Evolutionary conservation across 2,329 filamentous ascomycete genomes (phyloP), one percentile per base, ranked within the genome.

Genomic region (Aspergillus caelatus): DNA sequence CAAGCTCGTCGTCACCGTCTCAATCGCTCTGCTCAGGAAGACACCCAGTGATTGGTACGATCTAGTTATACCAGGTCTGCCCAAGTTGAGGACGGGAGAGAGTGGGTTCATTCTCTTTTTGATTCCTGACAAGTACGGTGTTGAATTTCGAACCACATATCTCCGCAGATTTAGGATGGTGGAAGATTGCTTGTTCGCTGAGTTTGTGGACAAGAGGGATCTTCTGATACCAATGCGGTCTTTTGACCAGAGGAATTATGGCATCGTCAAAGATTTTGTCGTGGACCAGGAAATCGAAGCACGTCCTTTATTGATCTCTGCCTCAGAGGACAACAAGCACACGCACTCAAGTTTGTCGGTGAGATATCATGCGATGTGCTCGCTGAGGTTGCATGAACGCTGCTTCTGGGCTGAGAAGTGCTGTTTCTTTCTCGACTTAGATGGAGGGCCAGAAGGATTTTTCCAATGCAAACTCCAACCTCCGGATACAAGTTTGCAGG

Each of bases 381-480:
- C 70, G 0, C 46, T 77, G 32, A 67, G 65, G 21, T 65, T 74
- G 21, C 64, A 72, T 41, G 69, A 75, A 30, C 71, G 70, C 41
- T 67, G 64, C 39, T 72, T 77, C 45, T 76, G 71, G 68, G 65
- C 73, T 8, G 69, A 77, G 41, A 69, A 66, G 56, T 77, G 75
- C 53, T 70, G 68, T n/a, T 67, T 77, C 39, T 55, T 58, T 21
- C 57, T 77, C 32, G 61, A 68, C 39, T 39, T 77, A 16, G 65
- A 76, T 45, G 75, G 74, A 8, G 75, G 74, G 1, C 75, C 74
- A 21, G 67, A 71, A 0, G 71, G 72, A 10, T 62, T 61, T 10
- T 77, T 70, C 43, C 58, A 60, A 16, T 69, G 65, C 55, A 58
- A 68, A 12, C 57, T 75, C 7, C 61, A 66, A 14, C 32, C 65